Percentiles rank a stretch among this genome's conserved stretches.
phyloP scores from a whole-genome alignment of 1,139 yeast genomes.

The Candida neerlandica region DNA sequence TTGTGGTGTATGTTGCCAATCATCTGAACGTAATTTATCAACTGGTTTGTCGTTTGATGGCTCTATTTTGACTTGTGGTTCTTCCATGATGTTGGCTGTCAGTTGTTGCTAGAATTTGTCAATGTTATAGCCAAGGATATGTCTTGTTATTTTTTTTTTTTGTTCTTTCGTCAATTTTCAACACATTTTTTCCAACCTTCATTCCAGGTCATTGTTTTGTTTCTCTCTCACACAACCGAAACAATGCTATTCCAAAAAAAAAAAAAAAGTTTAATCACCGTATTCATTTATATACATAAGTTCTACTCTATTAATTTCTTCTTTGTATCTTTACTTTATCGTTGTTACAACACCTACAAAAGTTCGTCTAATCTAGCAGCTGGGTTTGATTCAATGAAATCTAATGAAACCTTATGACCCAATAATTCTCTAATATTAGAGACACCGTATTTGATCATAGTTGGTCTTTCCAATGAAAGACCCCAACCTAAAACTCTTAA shows the following conservation, averaged over 20 bases:
- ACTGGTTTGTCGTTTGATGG: not conserved
- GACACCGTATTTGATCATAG: conserved; percentile 97
- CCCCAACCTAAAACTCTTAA: conserved; percentile 98
- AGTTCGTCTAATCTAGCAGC: conserved; percentile 90
- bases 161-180: not conserved
- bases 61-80: conserved; percentile 3
- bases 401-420: conserved; percentile 92
- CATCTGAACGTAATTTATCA: not conserved
- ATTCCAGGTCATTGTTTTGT: not conserved
- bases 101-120: not conserved
- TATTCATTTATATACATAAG: conserved; percentile 1
- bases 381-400: conserved; percentile 92
- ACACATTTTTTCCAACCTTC: not conserved
- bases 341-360: conserved; percentile 20
- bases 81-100: not conserved
- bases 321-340: not conserved
- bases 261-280: not conserved
- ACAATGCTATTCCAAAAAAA: not conserved
- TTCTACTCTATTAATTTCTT: conserved; percentile 1
- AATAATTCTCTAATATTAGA: conserved; percentile 92
- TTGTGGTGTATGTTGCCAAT: not conserved
- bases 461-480: conserved; percentile 94
- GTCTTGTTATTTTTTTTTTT: not conserved
- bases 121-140: not conserved
- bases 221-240: not conserved